Conservation (phyloP, 208 protist genomes). For the Plasmodiophora brassicae region DNA sequence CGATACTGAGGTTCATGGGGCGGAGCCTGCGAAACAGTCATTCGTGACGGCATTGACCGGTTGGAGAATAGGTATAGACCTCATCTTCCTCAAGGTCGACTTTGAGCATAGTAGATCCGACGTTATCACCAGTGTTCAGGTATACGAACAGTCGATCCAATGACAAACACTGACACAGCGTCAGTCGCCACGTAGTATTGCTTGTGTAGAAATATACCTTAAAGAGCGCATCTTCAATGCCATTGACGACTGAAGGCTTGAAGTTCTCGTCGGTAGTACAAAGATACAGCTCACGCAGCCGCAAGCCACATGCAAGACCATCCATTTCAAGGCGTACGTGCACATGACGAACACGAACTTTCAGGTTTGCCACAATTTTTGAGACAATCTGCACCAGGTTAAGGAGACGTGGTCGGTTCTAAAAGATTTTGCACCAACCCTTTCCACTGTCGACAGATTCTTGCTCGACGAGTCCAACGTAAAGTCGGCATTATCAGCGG, state of each 20-base stretch:
- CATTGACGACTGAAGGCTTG: not conserved
- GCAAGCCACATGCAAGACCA: not conserved
- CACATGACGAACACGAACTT: not conserved
- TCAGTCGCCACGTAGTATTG: no score
- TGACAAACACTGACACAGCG: not conserved
- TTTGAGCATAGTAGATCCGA: not conserved
- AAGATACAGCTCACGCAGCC: not conserved
- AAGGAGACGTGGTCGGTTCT: no score
- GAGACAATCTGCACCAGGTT: not conserved
- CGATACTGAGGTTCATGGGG: not conserved
- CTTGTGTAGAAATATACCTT: no score
- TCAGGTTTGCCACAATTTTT: slow-evolving; percentile 6
- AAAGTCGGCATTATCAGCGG: not conserved
- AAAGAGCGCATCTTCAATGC: not conserved
- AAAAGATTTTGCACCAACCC: not conserved
- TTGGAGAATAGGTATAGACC: not conserved
- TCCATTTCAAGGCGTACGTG: not conserved
- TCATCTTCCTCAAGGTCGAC: not conserved
- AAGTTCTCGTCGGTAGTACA: not conserved
- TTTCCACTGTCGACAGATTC: not conserved
- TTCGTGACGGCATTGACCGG: no score
- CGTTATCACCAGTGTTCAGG: not conserved
- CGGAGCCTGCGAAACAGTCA: not conserved
- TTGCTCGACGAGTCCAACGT: no score
- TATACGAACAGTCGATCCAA: not conserved